A percentile compares a stretch with the other conserved stretches of the same genome.
phyloP scores from a whole-genome alignment of 2,329 filamentous ascomycete species.

The Monosporascus sp. region DNA sequence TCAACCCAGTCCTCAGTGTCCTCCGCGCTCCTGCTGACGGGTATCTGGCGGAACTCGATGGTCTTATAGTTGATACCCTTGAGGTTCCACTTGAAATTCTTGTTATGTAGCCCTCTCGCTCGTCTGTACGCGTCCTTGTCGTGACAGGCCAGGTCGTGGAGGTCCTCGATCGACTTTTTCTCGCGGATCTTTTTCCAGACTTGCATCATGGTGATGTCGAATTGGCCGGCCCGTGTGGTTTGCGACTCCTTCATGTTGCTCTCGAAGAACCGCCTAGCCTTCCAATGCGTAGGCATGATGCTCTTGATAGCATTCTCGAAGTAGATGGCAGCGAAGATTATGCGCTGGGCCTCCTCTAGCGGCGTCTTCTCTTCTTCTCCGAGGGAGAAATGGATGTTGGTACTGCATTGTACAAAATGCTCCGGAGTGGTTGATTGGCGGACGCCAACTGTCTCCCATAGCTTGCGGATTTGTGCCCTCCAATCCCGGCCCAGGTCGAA shows the following conservation, averaged over 20 bases:
- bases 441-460: background rate
- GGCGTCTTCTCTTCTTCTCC: background rate
- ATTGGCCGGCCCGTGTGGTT: no score
- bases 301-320: slow-evolving; percentile 6
- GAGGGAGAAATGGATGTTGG: slow-evolving; percentile 7
- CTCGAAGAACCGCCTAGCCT: slow-evolving; percentile 1
- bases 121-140: background rate
- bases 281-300: background rate
- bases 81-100: slow-evolving; percentile 9
- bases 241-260: no score
- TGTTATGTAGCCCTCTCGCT: background rate
- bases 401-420: background rate
- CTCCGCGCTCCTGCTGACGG: background rate
- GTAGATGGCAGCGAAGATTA: slow-evolving; percentile 8
- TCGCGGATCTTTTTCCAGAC: background rate
- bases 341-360: slow-evolving; percentile 1
- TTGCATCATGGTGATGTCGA: background rate
- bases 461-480: background rate
- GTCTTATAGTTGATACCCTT: slow-evolving; percentile 3
- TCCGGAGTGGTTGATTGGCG: background rate
- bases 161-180: background rate
- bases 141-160: slow-evolving; percentile 2
- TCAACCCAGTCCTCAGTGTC: slow-evolving; percentile 2
- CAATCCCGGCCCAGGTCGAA: background rate
- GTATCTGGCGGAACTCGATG: slow-evolving; percentile 11